These are phyloP conservation scores for Penicillium sp. DNA, from an alignment of 2,329 filamentous ascomycete genomes.

Conservation along the genomic window DNA sequence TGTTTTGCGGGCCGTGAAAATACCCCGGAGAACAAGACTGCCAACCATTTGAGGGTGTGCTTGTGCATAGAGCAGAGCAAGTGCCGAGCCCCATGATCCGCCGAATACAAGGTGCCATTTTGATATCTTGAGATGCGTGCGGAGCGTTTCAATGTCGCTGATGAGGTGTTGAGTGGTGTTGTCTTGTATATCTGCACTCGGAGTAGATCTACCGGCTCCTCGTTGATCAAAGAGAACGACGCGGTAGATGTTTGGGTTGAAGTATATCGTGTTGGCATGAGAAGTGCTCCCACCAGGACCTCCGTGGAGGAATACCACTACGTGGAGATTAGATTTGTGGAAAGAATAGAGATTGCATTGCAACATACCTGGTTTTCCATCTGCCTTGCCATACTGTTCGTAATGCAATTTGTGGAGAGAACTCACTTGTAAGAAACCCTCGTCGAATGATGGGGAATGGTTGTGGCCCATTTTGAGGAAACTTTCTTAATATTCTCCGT, in stretches of 20 bases:
- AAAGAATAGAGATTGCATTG: not conserved
- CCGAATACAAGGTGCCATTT: constrained; percentile 2
- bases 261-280: constrained; percentile 38
- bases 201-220: constrained; percentile 42
- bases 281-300: constrained; percentile 39
- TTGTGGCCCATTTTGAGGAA: constrained; percentile 23
- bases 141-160: constrained; percentile 39
- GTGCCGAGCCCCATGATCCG: not conserved
- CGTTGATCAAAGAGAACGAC: constrained; percentile 47
- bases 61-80: constrained; percentile 2
- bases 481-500: too few species aligned
- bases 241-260: constrained; percentile 43
- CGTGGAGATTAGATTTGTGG: not conserved
- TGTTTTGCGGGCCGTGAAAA: too few species aligned
- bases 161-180: constrained; percentile 46
- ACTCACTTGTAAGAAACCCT: constrained; percentile 29
- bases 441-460: constrained; percentile 32
- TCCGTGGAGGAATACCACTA: constrained; percentile 42
- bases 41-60: not conserved
- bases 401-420: constrained; percentile 34
- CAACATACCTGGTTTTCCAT: constrained; percentile 35
- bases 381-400: constrained; percentile 36
- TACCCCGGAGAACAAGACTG: not conserved
- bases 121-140: not conserved
- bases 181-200: constrained; percentile 37